Evolutionary conservation across 441 rosid genomes (phyloP).

Genomic region (Cnidoscolus chayamansa): DNA sequence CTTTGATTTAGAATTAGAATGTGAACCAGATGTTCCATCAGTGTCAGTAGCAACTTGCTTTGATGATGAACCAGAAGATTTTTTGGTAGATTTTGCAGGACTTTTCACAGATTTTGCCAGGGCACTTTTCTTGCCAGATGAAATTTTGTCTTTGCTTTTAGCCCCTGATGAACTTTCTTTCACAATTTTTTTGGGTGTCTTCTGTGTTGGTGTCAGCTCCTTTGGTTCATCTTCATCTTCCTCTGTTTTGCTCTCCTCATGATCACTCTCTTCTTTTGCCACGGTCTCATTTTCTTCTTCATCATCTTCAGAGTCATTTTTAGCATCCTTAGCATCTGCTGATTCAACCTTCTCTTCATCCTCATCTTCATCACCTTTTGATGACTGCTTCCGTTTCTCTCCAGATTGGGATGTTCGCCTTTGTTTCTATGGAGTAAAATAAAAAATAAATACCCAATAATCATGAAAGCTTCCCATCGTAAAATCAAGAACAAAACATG

Average conservation of each 20-base stretch:
- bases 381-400: conserved; percentile 48
- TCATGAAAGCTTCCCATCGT: background rate
- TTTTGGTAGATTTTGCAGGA: conserved; percentile 44
- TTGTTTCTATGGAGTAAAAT: conserved; percentile 44
- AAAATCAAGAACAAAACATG: background rate
- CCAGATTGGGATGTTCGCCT: conserved; percentile 43
- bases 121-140: conserved; percentile 40
- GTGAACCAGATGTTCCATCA: conserved; percentile 35
- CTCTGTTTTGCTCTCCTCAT: conserved; percentile 49
- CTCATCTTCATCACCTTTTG: conserved; percentile 45
- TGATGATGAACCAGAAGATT: conserved; percentile 42
- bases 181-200: conserved; percentile 40
- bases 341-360: conserved; percentile 54
- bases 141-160: conserved; percentile 42
- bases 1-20: conserved; percentile 40
- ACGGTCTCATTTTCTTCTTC: conserved; percentile 35
- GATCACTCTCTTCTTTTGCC: conserved; percentile 52
- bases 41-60: conserved; percentile 30
- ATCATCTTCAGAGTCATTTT: conserved; percentile 37
- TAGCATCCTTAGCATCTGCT: conserved; percentile 41
- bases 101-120: conserved; percentile 44
- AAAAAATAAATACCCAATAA: conserved; percentile 18
- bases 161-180: conserved; percentile 45
- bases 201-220: conserved; percentile 37
- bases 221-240: conserved; percentile 49